phyloP scores from a whole-genome alignment of 306 rosid species.

The Vigna reflexopilosa region DNA sequence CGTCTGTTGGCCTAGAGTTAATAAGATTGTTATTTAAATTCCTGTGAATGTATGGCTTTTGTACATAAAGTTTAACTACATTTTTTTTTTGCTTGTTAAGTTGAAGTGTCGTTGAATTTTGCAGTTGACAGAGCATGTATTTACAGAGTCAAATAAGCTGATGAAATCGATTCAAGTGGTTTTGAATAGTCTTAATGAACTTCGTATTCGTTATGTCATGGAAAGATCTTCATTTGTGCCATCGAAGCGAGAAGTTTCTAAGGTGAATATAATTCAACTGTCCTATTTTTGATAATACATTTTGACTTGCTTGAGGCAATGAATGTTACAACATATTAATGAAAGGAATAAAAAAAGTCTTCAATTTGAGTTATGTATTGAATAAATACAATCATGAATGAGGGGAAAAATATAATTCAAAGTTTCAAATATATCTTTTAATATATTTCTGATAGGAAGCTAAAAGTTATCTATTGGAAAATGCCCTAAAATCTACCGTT shows the following conservation, averaged over 20 bases:
- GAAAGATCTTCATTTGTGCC: constrained; percentile 56
- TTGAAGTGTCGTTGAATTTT: constrained; percentile 44
- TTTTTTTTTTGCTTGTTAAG: constrained; percentile 2
- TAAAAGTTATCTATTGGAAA: too few relatives aligned
- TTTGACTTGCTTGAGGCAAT: constrained; percentile 5
- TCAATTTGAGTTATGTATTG: too few relatives aligned
- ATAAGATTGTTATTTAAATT: constrained; percentile 15
- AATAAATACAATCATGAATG: too few relatives aligned
- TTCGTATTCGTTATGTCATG: constrained; percentile 73
- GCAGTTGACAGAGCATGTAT: constrained; percentile 87
- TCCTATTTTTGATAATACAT: constrained; percentile 26
- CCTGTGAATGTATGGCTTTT: constrained; percentile 13
- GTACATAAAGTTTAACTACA: neutral
- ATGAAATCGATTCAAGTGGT: constrained; percentile 85
- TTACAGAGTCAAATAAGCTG: constrained; percentile 73
- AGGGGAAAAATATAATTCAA: too few relatives aligned
- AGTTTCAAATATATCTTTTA: too few relatives aligned
- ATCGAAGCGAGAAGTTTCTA: constrained; percentile 59
- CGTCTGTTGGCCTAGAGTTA: constrained; percentile 23
- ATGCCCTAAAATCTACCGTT: too few relatives aligned
- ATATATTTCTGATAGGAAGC: too few relatives aligned
- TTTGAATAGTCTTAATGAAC: constrained; percentile 88
- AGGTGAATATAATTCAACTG: constrained; percentile 54
- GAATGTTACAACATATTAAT: neutral
- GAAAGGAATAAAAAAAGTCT: too few relatives aligned